Conservation (phyloP, 179 eudicot species). For the Vitellaria paradoxa region DNA sequence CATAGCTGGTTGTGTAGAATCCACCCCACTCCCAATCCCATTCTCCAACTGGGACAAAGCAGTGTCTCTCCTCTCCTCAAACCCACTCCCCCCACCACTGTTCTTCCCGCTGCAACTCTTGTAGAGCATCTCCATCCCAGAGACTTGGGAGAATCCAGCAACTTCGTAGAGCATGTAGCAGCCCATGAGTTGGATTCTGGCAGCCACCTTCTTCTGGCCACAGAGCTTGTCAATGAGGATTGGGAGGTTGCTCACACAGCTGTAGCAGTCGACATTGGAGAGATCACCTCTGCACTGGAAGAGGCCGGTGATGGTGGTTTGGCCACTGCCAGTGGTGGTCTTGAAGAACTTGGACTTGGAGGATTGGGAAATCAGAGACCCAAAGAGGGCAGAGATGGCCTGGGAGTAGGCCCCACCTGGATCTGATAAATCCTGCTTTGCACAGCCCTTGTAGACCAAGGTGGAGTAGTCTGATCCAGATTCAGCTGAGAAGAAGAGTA, state of each 20-base stretch:
- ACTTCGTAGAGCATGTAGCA: slow-evolving; percentile 78
- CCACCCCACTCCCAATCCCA: slow-evolving; percentile 53
- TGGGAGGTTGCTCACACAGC: slow-evolving; percentile 65
- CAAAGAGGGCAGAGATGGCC: slow-evolving; percentile 59
- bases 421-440: slow-evolving; percentile 76
- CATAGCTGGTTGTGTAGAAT: slow-evolving; percentile 60
- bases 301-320: slow-evolving; percentile 58
- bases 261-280: slow-evolving; percentile 61
- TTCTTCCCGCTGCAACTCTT: slow-evolving; percentile 58
- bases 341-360: slow-evolving; percentile 71
- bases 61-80: slow-evolving; percentile 70
- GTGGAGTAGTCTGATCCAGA: slow-evolving; percentile 50
- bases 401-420: slow-evolving; percentile 72
- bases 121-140: slow-evolving; percentile 69
- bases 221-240: slow-evolving; percentile 64
- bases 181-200: slow-evolving; percentile 75
- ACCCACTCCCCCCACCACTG: slow-evolving; percentile 50
- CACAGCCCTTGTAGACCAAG: slow-evolving; percentile 85
- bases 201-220: slow-evolving; percentile 59
- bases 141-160: slow-evolving; percentile 71
- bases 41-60: slow-evolving; percentile 56
- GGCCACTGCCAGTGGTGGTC: slow-evolving; percentile 52
- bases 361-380: slow-evolving; percentile 66
- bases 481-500: slow-evolving; percentile 29
- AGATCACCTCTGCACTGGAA: slow-evolving; percentile 91